Conservation (phyloP, 2,329 filamentous ascomycete species). For the Rutstroemia sp. region DNA sequence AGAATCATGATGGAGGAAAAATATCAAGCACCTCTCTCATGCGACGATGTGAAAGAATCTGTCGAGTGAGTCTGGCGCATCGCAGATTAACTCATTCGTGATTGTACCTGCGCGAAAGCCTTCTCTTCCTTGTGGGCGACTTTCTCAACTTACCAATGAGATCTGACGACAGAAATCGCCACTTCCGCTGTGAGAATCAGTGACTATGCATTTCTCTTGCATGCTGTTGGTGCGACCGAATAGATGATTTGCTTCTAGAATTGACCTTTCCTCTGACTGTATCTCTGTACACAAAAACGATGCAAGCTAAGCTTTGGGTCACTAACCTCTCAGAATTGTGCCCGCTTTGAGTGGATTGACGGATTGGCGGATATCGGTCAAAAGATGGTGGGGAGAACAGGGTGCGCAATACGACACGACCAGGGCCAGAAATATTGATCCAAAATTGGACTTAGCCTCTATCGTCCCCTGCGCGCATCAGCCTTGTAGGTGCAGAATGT, state of each 20-base stretch:
- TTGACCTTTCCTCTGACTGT: constrained; percentile 3
- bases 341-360: constrained; percentile 1
- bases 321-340: constrained; percentile 3
- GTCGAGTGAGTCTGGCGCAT: constrained; percentile 12
- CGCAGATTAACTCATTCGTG: constrained; percentile 6
- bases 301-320: neutral
- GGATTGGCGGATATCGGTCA: neutral
- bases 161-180: constrained; percentile 4
- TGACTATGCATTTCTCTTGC: constrained; percentile 5
- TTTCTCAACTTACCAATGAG: neutral
- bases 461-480: constrained; percentile 1
- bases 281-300: constrained; percentile 2
- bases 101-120: neutral
- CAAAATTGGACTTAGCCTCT: constrained; percentile 4
- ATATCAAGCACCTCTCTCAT: neutral
- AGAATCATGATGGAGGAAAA: constrained; percentile 15
- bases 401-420: neutral
- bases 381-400: constrained; percentile 2
- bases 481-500: constrained; percentile 4
- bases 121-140: neutral
- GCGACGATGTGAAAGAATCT: neutral
- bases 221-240: constrained; percentile 9
- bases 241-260: neutral
- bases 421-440: constrained; percentile 1
- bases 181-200: constrained; percentile 11